Percentiles rank a stretch among this genome's conserved stretches.
These are phyloP conservation scores for Uromyces viciae-fabae DNA, from an alignment of 1,284 basidiomycete species.

Conservation along the genomic window DNA sequence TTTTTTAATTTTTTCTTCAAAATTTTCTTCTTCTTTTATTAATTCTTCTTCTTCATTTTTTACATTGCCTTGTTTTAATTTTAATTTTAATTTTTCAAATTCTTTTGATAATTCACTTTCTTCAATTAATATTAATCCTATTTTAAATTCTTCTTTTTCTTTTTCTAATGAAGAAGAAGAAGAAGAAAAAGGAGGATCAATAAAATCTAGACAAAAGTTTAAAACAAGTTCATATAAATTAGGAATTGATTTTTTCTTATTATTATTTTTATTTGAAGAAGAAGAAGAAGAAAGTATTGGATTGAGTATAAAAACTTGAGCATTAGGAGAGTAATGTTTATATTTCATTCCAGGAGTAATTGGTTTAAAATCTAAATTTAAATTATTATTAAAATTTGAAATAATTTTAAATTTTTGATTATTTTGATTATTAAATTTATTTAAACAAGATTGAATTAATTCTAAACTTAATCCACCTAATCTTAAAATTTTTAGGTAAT, in stretches of 20 bases:
- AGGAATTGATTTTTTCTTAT: not conserved
- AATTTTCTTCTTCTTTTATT: slow-evolving; percentile 12
- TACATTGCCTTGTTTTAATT: not conserved
- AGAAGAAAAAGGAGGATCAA: not conserved
- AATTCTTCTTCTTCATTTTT: slow-evolving; percentile 16
- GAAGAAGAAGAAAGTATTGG: not conserved
- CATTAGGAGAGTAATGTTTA: slow-evolving; percentile 80
- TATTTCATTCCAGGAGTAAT: slow-evolving; percentile 99
- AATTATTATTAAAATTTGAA: slow-evolving; percentile 45
- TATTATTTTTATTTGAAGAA: not conserved
- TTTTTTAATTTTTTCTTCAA: not conserved
- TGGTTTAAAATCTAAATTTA: slow-evolving; percentile 65
- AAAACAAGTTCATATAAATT: not conserved
- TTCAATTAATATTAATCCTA: slow-evolving; percentile 39
- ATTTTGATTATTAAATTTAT: slow-evolving; percentile 49
- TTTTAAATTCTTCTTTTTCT: not conserved
- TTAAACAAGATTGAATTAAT: slow-evolving; percentile 67
- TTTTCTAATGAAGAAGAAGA: not conserved
- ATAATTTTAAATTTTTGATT: not conserved
- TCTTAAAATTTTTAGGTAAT: slow-evolving; percentile 74
- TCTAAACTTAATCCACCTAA: slow-evolving; percentile 93
- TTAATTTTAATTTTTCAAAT: not conserved
- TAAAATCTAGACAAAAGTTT: not conserved
- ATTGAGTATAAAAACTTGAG: slow-evolving; percentile 29
- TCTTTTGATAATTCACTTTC: slow-evolving; percentile 14